Conservation (phyloP, 495 filamentous ascomycete genomes). For the Xylaria cubensis region DNA sequence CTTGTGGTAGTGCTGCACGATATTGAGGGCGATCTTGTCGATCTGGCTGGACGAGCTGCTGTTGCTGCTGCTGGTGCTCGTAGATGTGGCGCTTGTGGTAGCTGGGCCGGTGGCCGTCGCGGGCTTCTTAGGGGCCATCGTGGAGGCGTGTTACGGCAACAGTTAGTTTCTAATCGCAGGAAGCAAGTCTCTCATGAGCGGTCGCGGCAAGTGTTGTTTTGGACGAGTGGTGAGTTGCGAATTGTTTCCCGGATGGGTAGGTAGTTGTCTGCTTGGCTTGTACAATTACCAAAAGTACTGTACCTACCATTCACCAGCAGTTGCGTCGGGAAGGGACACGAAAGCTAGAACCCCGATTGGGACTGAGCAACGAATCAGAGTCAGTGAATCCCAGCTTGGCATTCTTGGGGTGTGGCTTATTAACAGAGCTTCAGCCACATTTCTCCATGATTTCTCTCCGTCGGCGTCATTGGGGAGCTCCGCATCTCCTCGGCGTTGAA, state of each 20-base stretch:
- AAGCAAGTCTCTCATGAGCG: background rate
- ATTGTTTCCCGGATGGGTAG: conserved; percentile 19
- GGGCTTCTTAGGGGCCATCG: conserved; percentile 40
- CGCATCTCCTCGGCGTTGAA: conserved; percentile 14
- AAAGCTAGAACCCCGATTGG: conserved; percentile 38
- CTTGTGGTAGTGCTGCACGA: conserved; percentile 78
- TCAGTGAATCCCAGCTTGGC: conserved; percentile 3
- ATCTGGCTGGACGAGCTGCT: conserved; percentile 50
- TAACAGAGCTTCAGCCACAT: conserved; percentile 39
- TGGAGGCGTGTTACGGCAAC: background rate
- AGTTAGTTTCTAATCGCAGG: background rate
- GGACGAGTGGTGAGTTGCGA: conserved; percentile 12
- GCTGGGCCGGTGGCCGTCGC: conserved; percentile 30
- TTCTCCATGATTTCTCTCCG: conserved; percentile 15
- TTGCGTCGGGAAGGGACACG: conserved; percentile 37
- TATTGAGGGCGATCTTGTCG: conserved; percentile 56
- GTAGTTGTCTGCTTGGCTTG: conserved; percentile 23
- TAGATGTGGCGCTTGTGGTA: conserved; percentile 10
- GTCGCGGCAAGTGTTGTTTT: background rate
- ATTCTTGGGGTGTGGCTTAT: conserved; percentile 27
- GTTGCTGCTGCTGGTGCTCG: conserved; percentile 45
- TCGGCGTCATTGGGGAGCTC: conserved; percentile 29
- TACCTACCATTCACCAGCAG: background rate
- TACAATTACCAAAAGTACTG: background rate
- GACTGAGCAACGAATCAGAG: conserved; percentile 36